Evolutionary conservation across 148 eudicot species (phyloP).

Genomic region (Vaccinium myrtillus): DNA sequence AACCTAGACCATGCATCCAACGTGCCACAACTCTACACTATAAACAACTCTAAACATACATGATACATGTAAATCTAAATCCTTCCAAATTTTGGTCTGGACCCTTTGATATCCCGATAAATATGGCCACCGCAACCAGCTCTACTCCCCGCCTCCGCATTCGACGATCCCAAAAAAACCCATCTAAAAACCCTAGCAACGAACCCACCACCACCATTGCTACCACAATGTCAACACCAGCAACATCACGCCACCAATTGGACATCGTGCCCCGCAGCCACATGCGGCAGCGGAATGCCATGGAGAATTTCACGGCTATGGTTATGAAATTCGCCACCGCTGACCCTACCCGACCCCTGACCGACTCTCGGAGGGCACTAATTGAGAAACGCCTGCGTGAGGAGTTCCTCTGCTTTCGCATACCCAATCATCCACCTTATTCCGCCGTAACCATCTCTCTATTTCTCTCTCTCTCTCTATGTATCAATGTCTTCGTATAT

Average conservation of each 20-base stretch:
- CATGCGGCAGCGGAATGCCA: not conserved
- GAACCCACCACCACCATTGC: not conserved
- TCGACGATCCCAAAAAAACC: not conserved
- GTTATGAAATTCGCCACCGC: conserved; percentile 23
- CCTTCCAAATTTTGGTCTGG: not conserved
- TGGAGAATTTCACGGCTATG: conserved; percentile 35
- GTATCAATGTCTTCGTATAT: not conserved
- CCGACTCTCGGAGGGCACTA: conserved; percentile 8
- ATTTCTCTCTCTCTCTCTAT: not conserved
- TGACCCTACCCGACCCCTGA: conserved; percentile 23
- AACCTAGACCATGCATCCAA: not conserved
- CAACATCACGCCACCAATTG: not conserved
- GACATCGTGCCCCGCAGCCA: not conserved
- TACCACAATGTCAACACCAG: not conserved
- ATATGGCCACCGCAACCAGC: not conserved
- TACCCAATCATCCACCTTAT: conserved; percentile 50
- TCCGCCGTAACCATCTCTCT: conserved; percentile 28
- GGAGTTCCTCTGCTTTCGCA: conserved; percentile 25
- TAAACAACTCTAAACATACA: not conserved
- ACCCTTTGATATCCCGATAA: not conserved
- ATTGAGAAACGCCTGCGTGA: conserved; percentile 24
- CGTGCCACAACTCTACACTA: not conserved
- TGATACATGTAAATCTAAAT: not conserved
- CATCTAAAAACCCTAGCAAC: not conserved
- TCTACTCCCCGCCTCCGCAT: not conserved